Evolutionary conservation across 2,329 filamentous ascomycete species (phyloP), one percentile per base, ranked within the genome.

Genomic region (Pseudogymnoascus sp.): DNA sequence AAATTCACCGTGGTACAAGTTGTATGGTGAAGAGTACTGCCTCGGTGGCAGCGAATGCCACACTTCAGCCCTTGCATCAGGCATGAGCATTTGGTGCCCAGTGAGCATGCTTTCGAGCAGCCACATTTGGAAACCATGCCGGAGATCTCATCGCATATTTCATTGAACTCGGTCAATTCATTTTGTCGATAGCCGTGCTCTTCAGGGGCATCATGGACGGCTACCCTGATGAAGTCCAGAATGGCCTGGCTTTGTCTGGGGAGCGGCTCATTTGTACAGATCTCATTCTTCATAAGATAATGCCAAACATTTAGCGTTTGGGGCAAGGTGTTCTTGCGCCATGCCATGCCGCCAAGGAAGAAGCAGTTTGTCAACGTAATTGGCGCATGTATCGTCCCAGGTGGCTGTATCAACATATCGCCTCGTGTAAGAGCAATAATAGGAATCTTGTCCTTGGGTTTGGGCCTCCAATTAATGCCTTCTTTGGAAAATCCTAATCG

Each of bases 331-430:
- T n/a, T 29, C 35, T 35, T 61, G n/a, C 40, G 31, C 62, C 31
- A 40, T 38, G 46, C 56, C 62, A 63, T 63, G 33, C 62, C 62
- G 17, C 62, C 62, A 17, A 46, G 35, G 23, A 63, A 61, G 19
- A 61, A 42, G 56, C 53, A 61, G 29, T 63, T 59, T 19, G 62
- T 63, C 13, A 63, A 31, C 7, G 62, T 63, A 9, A 63, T 63
- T 2, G 62, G 62, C 7, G 62, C 62, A 35, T 63, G 62, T 19
- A 63, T 63, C 31, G 62, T 63, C 4, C 62, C 62, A 1, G 62
- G 62, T 6, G 62, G 62, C 59, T 40, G 31, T 15, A 63, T 61
- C 3, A 63, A 26, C 56, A 46, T 62, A 35, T 63, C 62, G 15
- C 62, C 62, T 42, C 56, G 46, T 13, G 31, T 61, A 26, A 63